Evolutionary conservation across 768 basidiomycete genomes (phyloP), one percentile per base, ranked within the genome.

Genomic region (Psilocybe cubensis): DNA sequence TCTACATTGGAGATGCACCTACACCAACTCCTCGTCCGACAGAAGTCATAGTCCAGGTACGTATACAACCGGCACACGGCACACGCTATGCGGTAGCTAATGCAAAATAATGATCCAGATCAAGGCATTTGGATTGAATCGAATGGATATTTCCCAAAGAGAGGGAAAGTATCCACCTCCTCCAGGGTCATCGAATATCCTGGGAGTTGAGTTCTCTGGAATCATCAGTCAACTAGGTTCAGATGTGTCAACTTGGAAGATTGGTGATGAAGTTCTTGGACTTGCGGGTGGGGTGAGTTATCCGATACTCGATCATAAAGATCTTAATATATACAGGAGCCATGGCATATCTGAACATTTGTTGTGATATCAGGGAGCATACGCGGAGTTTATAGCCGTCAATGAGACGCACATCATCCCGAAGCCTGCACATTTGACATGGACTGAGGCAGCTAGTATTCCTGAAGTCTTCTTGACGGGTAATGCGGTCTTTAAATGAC

Each of bases 401-500:
- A 76, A 81, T 7, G 77, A 86, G 57, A 83, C 82, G 2, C 83
- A 91, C 73, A 69, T 96, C 56, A 74, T 94, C 56, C 76, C 67
- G 59, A 97, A 98, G 71, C 93, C 94, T 6, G 68, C 70, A 24
- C 73, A 87, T 68, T 75, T 98, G 58, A 83, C 86, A 27, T 96
- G 91, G 91, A 79, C 76, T 0, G 87, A 97, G 66, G 94, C 93
- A 8, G 94, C 95, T 12, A 88, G 86, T 63, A 85, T 97, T 38
- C 92, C 92, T 0, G 96, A 98, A 74, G 87, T 83, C 58, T 96
- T 89, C 74, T 74, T 97, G 54, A 97, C 96, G 53, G 94, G 94
- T 86, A 62, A 61, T 75, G 12, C 12, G 21, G 25, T 35, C 23
- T 25, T 11, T 23, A 42, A 24, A n/a, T n/a, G 45, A 21, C 29